A percentile compares a stretch with the other conserved stretches of the same genome.
phyloP scores from a whole-genome alignment of 2,329 filamentous ascomycete species.

The Ploettnerulaceae sp. region DNA sequence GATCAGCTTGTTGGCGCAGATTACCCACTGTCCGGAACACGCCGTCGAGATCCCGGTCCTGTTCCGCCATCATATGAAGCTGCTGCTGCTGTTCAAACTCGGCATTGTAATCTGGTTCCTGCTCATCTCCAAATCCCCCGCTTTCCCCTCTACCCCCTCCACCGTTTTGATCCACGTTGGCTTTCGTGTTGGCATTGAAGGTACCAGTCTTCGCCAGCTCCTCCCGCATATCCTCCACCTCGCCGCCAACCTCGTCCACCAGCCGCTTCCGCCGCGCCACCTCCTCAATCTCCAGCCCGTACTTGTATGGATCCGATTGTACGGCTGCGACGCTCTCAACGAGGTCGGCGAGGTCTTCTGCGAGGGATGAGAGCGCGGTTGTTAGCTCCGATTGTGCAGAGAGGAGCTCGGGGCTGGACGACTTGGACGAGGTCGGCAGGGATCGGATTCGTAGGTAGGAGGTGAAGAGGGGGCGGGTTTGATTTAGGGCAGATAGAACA shows the following conservation, averaged over 20 bases:
- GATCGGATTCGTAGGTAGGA: constrained; percentile 96
- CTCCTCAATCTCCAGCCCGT: constrained; percentile 79
- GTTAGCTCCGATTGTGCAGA: constrained; percentile 69
- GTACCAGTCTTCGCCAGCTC: constrained; percentile 64
- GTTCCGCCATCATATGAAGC: constrained; percentile 85
- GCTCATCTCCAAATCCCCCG: constrained; percentile 34
- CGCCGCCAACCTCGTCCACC: constrained; percentile 82
- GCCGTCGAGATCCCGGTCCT: constrained; percentile 87
- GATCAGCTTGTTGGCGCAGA: constrained; percentile 81
- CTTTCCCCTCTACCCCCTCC: constrained; percentile 38
- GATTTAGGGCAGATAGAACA: constrained; percentile 76
- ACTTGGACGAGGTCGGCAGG: constrained; percentile 56
- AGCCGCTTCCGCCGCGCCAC: constrained; percentile 74
- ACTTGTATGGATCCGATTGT: constrained; percentile 81
- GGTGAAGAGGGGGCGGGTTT: constrained; percentile 80
- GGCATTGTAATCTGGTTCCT: constrained; percentile 51
- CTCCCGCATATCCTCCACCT: constrained; percentile 83
- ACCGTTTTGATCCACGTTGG: constrained; percentile 23
- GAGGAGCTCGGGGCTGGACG: constrained; percentile 72
- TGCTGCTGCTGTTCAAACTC: constrained; percentile 91
- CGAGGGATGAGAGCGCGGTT: constrained; percentile 59
- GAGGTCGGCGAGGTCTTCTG: constrained; percentile 84
- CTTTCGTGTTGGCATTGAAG: constrained; percentile 32
- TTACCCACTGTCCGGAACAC: constrained; percentile 93
- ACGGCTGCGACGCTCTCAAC: constrained; percentile 81